phyloP scores from a whole-genome alignment of 352 stramenopile genomes.

The Phytophthora ramorum region DNA sequence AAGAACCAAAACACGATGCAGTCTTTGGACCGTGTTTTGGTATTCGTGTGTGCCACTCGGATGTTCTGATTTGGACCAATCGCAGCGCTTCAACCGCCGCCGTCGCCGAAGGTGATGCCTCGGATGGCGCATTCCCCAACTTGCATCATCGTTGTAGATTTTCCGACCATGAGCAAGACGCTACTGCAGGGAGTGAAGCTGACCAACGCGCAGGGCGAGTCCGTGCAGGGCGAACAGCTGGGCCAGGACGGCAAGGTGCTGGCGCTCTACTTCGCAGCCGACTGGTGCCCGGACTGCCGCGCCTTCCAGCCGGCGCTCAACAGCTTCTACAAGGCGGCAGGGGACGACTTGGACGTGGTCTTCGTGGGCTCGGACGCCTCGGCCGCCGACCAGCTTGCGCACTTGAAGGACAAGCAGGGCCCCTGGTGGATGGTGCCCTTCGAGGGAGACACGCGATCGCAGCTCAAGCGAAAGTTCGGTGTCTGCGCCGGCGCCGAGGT shows the following conservation, averaged over 20 bases:
- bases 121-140: slow-evolving; percentile 9
- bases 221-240: slow-evolving; percentile 48
- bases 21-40: neutral
- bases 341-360: slow-evolving; percentile 70
- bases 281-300: slow-evolving; percentile 88
- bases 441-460: slow-evolving; percentile 59
- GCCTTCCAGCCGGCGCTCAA: slow-evolving; percentile 82
- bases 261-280: slow-evolving; percentile 83
- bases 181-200: slow-evolving; percentile 65
- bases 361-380: slow-evolving; percentile 82
- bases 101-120: neutral
- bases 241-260: slow-evolving; percentile 58
- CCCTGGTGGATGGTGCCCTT: slow-evolving; percentile 83
- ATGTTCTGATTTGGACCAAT: slow-evolving; percentile 13
- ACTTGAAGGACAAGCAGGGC: slow-evolving; percentile 80
- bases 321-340: slow-evolving; percentile 65
- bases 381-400: slow-evolving; percentile 56
- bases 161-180: slow-evolving; percentile 42
- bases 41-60: neutral
- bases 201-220: slow-evolving; percentile 60
- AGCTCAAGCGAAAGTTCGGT: slow-evolving; percentile 85
- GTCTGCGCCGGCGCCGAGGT: slow-evolving; percentile 78
- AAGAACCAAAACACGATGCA: neutral
- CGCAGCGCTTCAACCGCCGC: neutral
- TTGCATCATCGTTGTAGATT: neutral